phyloP scores from a whole-genome alignment of 2,329 filamentous ascomycete species.

The Pseudogymnoascus sp. region DNA sequence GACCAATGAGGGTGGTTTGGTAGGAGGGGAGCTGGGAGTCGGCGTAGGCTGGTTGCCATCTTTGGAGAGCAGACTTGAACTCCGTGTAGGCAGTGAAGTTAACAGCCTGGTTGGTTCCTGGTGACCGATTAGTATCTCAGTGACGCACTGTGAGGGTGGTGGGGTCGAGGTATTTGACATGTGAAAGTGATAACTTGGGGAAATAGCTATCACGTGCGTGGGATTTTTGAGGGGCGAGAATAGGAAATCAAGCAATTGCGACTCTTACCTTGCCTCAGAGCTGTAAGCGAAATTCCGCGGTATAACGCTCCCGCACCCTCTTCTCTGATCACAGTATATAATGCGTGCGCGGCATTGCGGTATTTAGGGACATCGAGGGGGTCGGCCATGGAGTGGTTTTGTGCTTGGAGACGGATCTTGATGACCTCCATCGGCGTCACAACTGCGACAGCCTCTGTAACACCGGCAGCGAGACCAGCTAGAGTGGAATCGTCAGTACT shows the following conservation, averaged over 20 bases:
- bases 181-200: slow-evolving; percentile 9
- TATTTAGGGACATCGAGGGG: slow-evolving; percentile 95
- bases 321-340: slow-evolving; percentile 85
- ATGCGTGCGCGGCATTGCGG: slow-evolving; percentile 76
- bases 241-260: background rate
- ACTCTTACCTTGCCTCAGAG: slow-evolving; percentile 71
- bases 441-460: slow-evolving; percentile 92
- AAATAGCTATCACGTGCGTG: slow-evolving; percentile 3
- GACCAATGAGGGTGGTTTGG: slow-evolving; percentile 79
- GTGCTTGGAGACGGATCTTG: slow-evolving; percentile 96
- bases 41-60: slow-evolving; percentile 61
- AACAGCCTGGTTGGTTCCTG: slow-evolving; percentile 74
- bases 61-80: slow-evolving; percentile 72
- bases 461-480: slow-evolving; percentile 84
- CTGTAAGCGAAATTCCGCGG: slow-evolving; percentile 87
- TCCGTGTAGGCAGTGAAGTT: slow-evolving; percentile 98
- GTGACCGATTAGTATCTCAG: background rate
- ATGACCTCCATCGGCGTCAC: slow-evolving; percentile 99
- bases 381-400: slow-evolving; percentile 96
- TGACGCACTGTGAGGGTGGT: background rate
- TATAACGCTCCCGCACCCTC: slow-evolving; percentile 84
- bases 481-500: slow-evolving; percentile 9
- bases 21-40: slow-evolving; percentile 66
- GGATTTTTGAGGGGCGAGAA: background rate
- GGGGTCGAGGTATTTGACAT: slow-evolving; percentile 6